Evolutionary conservation across 2,329 filamentous ascomycete species (phyloP).

Genomic region (Graphiopsis chlorocephala): DNA sequence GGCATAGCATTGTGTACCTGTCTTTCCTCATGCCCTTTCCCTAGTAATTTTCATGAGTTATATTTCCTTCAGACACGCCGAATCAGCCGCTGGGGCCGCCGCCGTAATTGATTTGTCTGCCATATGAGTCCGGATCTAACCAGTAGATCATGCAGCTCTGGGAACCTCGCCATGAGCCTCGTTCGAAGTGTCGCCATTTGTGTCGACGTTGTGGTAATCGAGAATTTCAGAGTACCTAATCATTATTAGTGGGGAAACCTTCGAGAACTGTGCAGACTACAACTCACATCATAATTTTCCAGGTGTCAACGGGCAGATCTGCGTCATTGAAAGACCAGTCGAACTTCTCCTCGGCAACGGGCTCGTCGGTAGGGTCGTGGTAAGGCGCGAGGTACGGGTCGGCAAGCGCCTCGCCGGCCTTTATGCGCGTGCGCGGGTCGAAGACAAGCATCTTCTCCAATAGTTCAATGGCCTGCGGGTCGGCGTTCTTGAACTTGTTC

Average conservation of each 20-base stretch:
- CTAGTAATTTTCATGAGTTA: neutral
- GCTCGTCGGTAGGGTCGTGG: conserved; percentile 96
- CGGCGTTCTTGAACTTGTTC: conserved; percentile 93
- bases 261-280: neutral
- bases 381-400: conserved; percentile 95
- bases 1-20: conserved; percentile 14
- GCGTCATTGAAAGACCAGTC: conserved; percentile 99
- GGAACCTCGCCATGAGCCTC: conserved; percentile 11
- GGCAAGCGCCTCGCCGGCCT: conserved; percentile 77
- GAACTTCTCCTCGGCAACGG: conserved; percentile 93
- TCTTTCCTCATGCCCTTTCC: conserved; percentile 6
- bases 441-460: conserved; percentile 98
- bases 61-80: neutral
- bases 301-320: conserved; percentile 95
- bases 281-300: conserved; percentile 99
- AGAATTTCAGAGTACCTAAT: conserved; percentile 96
- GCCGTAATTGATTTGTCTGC: neutral
- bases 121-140: neutral
- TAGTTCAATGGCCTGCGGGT: conserved; percentile 83
- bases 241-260: conserved; percentile 12
- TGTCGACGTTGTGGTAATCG: conserved; percentile 93
- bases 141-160: conserved; percentile 1
- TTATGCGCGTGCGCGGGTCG: conserved; percentile 93
- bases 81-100: neutral
- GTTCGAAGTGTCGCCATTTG: conserved; percentile 28